Conservation (phyloP, 108 stramenopile species). For the Discostella pseudostelligera region DNA sequence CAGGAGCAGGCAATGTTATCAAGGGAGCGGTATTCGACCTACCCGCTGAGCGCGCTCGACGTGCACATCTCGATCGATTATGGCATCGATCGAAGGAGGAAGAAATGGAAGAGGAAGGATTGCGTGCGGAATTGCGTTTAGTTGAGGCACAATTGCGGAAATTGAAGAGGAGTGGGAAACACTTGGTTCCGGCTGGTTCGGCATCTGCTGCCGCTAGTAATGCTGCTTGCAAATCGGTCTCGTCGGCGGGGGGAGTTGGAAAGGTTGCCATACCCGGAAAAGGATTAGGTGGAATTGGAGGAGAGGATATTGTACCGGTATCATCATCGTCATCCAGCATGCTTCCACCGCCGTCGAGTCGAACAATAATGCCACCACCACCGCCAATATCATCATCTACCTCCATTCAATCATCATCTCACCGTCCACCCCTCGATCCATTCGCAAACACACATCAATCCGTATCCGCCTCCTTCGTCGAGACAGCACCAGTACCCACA, state of each 20-base stretch:
- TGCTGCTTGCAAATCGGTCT: slow-evolving; percentile 11
- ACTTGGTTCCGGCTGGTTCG: slow-evolving; percentile 55
- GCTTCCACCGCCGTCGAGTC: slow-evolving; percentile 4
- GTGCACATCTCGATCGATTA: slow-evolving; percentile 64
- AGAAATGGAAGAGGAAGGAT: slow-evolving; percentile 67
- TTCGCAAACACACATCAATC: slow-evolving; percentile 10
- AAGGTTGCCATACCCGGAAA: slow-evolving; percentile 6
- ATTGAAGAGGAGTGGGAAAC: slow-evolving; percentile 76
- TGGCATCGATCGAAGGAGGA: slow-evolving; percentile 85
- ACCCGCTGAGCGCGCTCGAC: slow-evolving; percentile 67
- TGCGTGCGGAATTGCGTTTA: slow-evolving; percentile 71
- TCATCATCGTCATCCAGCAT: background rate
- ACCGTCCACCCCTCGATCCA: slow-evolving; percentile 22
- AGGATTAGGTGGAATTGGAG: background rate
- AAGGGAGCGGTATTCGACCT: slow-evolving; percentile 58
- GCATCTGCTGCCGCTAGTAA: slow-evolving; percentile 10
- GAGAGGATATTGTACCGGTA: background rate
- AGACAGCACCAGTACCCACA: slow-evolving; percentile 74
- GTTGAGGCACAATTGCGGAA: slow-evolving; percentile 84
- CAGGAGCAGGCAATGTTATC: too few species aligned
- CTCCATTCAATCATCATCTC: too few species aligned
- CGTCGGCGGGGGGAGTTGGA: background rate
- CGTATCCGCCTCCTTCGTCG: slow-evolving; percentile 31
- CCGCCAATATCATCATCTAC: slow-evolving; percentile 17
- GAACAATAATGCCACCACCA: slow-evolving; percentile 7